Evolutionary conservation across 225 moss, liverwort and hornwort species (phyloP), one percentile per base, ranked within the genome.

Genomic region (Pleurozium schreberi): DNA sequence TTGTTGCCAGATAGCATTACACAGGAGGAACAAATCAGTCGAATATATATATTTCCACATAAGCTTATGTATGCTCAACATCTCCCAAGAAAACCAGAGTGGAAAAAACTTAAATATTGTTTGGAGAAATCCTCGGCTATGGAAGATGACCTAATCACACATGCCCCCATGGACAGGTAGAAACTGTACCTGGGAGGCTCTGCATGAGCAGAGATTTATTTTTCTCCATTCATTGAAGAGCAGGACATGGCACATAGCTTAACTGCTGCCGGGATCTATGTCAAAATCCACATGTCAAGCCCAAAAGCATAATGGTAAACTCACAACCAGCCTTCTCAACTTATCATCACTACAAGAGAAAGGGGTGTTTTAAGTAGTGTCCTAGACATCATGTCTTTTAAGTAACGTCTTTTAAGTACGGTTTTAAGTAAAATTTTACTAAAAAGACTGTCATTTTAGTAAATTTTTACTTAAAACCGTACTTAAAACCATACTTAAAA

Each of bases 221-320:
- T 15, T 86, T 89, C 73, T 88, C 88, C 61, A 75, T 82, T 38
- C 61, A 75, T 82, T 38, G 90, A 95, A 67, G 94, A 91, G 75
- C 88, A 95, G 69, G 93, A 92, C 95, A 95, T 89, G 78, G 95
- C 92, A 75, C 89, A 93, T 43, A 96, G 60, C 66, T 97, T 95
- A 87, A 96, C 92, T 68, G 96, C 95, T 88, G 92, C 92, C 45
- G 94, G 95, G 89, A 95, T 88, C 98, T 97, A 90, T 83, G 67
- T 82, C 79, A 85, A 74, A 28, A 85, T 73, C 31, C 84, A 87
- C 61, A 86, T 21, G 11, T n/a, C n/a, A n/a, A 55, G 38, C 43
- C 68, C 58, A 70, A 60, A 26, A n/a, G 25, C 55, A 31, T 36
- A 50, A 27, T 3, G 16, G 11, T 14, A 84, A 81, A 75, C 66